Evolutionary conservation across 768 basidiomycete genomes (phyloP), one percentile per base, ranked within the genome.

Genomic region (Mycena leptocephala): DNA sequence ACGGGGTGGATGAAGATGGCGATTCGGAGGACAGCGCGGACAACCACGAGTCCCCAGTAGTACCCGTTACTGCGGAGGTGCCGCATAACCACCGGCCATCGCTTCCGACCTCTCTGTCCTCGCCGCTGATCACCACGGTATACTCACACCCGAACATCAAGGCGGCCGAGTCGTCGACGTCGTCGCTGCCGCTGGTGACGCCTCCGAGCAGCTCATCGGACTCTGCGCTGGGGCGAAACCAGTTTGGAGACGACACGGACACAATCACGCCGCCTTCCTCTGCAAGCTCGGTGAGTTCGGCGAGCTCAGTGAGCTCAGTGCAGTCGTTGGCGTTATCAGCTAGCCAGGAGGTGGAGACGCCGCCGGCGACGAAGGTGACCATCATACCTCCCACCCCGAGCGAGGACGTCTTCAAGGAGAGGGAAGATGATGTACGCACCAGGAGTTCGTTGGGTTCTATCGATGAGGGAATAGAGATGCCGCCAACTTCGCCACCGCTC

Each of bases 81-180:
- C 72, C 80, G 24, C 75, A 77, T 22, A 77, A 80, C 26, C 76
- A 73, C 3, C 75, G 76, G 13, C 77, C 82, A 32, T 79, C 82
- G 61, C 75, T 88, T 18, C 86, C 86, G 7, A 85, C 83, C 18
- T 88, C 88, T 5, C 80, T 87, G 48, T 89, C 88, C 13, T 86
- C 85, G 1, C 88, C 88, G 1, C 83, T 83, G 2, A 81, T 88
- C 43, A 22, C 43, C 3, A 82, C 85, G 0, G 77, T 85, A 55
- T 87, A 85, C 75, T 77, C 85, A 7, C 79, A 83, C 24, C 68
- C 80, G 22, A 79, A 82, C 63, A 56, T 35, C 46, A 83, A 66
- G 81, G 81, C 65, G 76, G 81, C 76, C 76, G 83, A 70, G 6
- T 82, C 78, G 6, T 82, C 78, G 8, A 65, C 67, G 35, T 90